Evolutionary conservation across 495 filamentous ascomycete species (phyloP).

Genomic region (Podospora sp.): DNA sequence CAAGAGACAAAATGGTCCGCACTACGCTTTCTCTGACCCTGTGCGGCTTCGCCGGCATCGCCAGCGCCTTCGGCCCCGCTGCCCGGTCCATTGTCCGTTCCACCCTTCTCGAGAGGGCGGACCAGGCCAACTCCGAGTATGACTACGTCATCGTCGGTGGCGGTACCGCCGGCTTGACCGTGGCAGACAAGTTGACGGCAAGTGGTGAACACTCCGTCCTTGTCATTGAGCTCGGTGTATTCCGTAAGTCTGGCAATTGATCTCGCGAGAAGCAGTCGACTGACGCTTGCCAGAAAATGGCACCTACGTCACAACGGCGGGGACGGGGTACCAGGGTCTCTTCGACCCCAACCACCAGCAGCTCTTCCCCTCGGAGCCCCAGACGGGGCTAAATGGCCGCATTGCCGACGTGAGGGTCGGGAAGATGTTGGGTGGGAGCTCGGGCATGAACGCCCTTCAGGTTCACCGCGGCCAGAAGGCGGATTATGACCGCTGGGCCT

Average conservation of each 20-base stretch:
- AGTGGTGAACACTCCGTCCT: conserved; percentile 42
- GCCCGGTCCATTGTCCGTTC: too few relatives aligned
- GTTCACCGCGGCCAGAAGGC: conserved; percentile 36
- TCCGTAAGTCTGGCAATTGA: not conserved
- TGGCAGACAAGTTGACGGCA: not conserved
- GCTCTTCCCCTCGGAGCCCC: conserved; percentile 19
- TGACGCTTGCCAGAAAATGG: not conserved
- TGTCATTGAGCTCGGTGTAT: conserved; percentile 45
- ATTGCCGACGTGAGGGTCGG: conserved; percentile 33
- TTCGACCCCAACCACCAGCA: not conserved
- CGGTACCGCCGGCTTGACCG: conserved; percentile 46
- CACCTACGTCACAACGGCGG: not conserved
- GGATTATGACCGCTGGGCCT: conserved; percentile 46
- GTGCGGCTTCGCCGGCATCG: too few relatives aligned
- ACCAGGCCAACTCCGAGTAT: conserved; percentile 17
- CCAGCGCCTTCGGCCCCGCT: too few relatives aligned
- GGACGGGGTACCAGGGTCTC: conserved; percentile 10
- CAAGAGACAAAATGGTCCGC: too few relatives aligned
- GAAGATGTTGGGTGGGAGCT: conserved; percentile 46
- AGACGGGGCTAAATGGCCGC: conserved; percentile 37
- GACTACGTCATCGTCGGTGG: conserved; percentile 45
- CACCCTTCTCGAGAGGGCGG: too few relatives aligned
- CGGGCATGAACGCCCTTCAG: conserved; percentile 48
- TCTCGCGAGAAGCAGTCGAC: not conserved
- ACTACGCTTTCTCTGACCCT: too few relatives aligned